These are phyloP conservation scores for Trichothecium sympodiale DNA, from an alignment of 2,329 filamentous ascomycete genomes.

Conservation along the genomic window DNA sequence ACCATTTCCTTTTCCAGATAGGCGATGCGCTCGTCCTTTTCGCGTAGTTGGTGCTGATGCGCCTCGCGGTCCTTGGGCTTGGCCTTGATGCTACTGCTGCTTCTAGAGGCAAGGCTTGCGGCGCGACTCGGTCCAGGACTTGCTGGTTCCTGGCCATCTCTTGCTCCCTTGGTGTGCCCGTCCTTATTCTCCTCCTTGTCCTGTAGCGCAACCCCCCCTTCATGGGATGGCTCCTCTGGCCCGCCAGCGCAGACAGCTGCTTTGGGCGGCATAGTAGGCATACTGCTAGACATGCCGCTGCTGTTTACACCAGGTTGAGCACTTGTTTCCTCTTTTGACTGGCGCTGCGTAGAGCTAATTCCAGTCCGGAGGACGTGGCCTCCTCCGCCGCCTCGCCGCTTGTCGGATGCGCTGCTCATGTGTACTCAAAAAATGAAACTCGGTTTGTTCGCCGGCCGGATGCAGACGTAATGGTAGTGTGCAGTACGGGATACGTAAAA, in stretches of 20 bases:
- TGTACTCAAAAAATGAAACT: neutral
- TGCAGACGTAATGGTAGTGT: conserved; percentile 5
- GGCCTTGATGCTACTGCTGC: conserved; percentile 9
- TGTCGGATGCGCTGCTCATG: conserved; percentile 30
- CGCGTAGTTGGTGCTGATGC: conserved; percentile 20
- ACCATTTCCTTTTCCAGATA: conserved; percentile 40
- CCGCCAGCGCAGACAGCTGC: conserved; percentile 13
- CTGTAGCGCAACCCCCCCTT: neutral
- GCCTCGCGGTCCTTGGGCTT: conserved; percentile 4
- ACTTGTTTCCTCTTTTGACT: conserved; percentile 3
- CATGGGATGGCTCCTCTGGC: conserved; percentile 11
- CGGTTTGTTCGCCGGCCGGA: conserved; percentile 11
- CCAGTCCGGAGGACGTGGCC: conserved; percentile 12
- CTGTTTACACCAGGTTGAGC: conserved; percentile 10
- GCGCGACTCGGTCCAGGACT: conserved; percentile 6
- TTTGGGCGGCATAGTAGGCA: conserved; percentile 18
- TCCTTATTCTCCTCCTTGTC: conserved; percentile 18
- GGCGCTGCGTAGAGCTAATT: neutral
- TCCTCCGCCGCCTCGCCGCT: conserved; percentile 25
- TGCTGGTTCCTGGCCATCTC: conserved; percentile 5
- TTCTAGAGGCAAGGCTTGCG: conserved; percentile 12
- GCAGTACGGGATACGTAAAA: no score
- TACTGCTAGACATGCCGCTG: conserved; percentile 15
- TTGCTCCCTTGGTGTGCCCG: conserved; percentile 9
- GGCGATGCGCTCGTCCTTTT: conserved; percentile 41